These are phyloP conservation scores for Brassica rapa DNA, from an alignment of 345 rosid genomes.

Conservation along the genomic window DNA sequence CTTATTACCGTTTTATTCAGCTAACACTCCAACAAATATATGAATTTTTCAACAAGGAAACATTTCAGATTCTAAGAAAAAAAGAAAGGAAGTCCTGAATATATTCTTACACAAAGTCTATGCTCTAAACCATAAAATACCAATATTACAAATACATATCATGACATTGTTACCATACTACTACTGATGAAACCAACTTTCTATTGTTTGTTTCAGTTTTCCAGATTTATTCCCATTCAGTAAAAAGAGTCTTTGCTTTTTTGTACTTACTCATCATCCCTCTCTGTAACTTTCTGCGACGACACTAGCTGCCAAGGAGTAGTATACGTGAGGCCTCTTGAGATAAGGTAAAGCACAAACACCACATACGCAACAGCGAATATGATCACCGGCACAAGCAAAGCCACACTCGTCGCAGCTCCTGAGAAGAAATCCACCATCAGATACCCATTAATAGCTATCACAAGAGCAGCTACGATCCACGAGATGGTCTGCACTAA, in stretches of 20 bases:
- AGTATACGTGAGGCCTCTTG: conserved; percentile 45
- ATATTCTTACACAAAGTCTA: conserved; percentile 1
- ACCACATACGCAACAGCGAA: conserved; percentile 57
- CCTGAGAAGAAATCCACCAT: conserved; percentile 72
- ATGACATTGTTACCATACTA: conserved; percentile 1
- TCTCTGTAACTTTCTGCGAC: conserved; percentile 30
- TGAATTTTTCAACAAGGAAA: background rate
- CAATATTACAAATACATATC: conserved; percentile 16
- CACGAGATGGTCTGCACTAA: conserved; percentile 68
- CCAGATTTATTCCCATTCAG: background rate
- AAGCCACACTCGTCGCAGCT: conserved; percentile 53
- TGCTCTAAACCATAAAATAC: conserved; percentile 17
- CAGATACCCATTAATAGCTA: conserved; percentile 84
- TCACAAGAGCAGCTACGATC: conserved; percentile 85
- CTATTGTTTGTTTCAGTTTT: conserved; percentile 14
- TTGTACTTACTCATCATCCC: conserved; percentile 28
- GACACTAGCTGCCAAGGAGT: conserved; percentile 43
- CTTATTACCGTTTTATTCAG: background rate
- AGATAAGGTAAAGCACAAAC: conserved; percentile 74
- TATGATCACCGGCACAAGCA: conserved; percentile 41
- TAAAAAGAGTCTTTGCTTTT: background rate
- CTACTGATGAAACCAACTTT: conserved; percentile 16
- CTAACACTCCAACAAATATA: background rate
- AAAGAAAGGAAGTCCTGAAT: background rate
- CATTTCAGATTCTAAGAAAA: background rate